Percentiles rank a stretch among this genome's conserved stretches.
phyloP scores from a whole-genome alignment of 495 filamentous ascomycete genomes.

The Tetracladium setigerum region DNA sequence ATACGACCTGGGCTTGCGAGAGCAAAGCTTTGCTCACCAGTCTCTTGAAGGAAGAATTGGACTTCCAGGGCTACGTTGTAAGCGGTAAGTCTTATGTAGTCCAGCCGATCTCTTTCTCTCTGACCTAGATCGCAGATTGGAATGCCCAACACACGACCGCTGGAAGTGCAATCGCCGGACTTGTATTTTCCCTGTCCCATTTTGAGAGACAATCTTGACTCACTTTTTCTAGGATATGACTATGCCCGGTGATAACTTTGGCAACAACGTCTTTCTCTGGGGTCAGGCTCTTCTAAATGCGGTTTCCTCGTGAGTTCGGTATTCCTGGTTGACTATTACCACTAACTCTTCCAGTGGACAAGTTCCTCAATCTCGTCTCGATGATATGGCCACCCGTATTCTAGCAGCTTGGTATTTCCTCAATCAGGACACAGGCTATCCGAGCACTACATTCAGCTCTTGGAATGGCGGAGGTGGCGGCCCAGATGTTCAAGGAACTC shows the following conservation, averaged over 20 bases:
- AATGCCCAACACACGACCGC: conserved; percentile 46
- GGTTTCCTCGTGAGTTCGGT: conserved; percentile 20
- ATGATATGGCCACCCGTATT: conserved; percentile 86
- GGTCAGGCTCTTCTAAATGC: conserved; percentile 46
- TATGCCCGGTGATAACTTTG: conserved; percentile 47
- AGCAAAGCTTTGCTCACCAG: conserved; percentile 69
- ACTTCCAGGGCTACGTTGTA: conserved; percentile 80
- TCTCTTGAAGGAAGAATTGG: conserved; percentile 80
- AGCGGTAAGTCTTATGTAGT: conserved; percentile 4
- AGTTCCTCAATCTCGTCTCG: conserved; percentile 77
- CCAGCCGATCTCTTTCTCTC: neutral
- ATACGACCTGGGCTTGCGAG: conserved; percentile 59
- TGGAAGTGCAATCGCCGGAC: conserved; percentile 35
- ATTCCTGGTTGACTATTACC: neutral
- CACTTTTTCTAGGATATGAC: conserved; percentile 48
- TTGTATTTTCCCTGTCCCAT: conserved; percentile 51
- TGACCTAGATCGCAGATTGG: conserved; percentile 34
- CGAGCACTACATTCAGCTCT: conserved; percentile 65
- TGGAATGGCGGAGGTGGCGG: conserved; percentile 68
- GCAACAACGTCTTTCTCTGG: conserved; percentile 57
- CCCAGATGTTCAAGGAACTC: conserved; percentile 76
- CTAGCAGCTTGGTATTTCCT: conserved; percentile 89
- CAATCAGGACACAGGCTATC: conserved; percentile 32
- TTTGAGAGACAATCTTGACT: conserved; percentile 39
- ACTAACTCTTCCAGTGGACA: conserved; percentile 65